phyloP scores from a whole-genome alignment of 2,329 filamentous ascomycete genomes.

The Lojkania enalia region DNA sequence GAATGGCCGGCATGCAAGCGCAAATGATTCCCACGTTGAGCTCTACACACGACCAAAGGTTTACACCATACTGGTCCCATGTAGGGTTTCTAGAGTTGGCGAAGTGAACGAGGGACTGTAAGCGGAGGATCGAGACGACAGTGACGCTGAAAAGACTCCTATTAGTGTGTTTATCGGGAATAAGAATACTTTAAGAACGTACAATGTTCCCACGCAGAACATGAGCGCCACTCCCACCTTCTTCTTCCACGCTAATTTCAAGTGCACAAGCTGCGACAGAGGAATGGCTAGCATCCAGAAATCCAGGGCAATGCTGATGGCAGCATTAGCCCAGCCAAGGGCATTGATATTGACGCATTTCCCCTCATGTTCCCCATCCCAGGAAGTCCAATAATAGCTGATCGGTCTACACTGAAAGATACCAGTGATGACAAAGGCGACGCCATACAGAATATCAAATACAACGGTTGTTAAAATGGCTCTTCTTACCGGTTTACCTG shows the following conservation, averaged over 20 bases:
- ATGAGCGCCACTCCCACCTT: constrained; percentile 43
- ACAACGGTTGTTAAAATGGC: constrained; percentile 25
- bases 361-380: constrained; percentile 33
- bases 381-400: constrained; percentile 36
- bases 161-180: not conserved
- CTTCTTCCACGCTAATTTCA: constrained; percentile 41
- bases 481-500: constrained; percentile 18
- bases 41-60: constrained; percentile 50
- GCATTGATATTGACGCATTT: constrained; percentile 43
- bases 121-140: constrained; percentile 50
- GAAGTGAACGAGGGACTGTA: constrained; percentile 49
- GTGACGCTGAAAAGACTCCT: constrained; percentile 45
- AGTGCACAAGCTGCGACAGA: constrained; percentile 34
- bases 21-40: constrained; percentile 51
- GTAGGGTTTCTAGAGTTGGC: constrained; percentile 47
- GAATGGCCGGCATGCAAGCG: constrained; percentile 49
- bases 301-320: constrained; percentile 38
- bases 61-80: constrained; percentile 47
- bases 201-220: constrained; percentile 35
- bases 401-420: constrained; percentile 43
- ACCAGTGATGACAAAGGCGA: constrained; percentile 23
- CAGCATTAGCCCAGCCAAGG: constrained; percentile 38
- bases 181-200: not conserved
- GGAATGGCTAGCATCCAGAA: constrained; percentile 42
- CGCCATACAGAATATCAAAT: constrained; percentile 31